Percentiles rank a stretch among this genome's conserved stretches.
phyloP scores from a whole-genome alignment of 2,329 filamentous ascomycete genomes.

The Fusarium albosuccineum region DNA sequence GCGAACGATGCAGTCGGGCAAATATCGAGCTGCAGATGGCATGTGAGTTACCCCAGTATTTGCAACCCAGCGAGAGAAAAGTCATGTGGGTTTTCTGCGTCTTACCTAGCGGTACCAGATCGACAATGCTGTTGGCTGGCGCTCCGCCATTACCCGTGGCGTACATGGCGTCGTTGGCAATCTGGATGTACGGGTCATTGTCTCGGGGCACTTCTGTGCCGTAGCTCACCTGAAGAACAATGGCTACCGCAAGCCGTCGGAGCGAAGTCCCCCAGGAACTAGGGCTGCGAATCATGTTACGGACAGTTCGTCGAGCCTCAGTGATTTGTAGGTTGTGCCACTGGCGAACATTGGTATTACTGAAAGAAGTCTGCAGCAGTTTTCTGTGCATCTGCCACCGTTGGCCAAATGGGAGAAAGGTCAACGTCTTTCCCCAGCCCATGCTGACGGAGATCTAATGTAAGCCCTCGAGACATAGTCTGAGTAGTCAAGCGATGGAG shows the following conservation, averaged over 20 bases:
- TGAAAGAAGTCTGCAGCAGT: constrained; percentile 58
- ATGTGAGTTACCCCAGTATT: constrained; percentile 14
- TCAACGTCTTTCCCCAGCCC: constrained; percentile 62
- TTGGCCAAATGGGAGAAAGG: constrained; percentile 58
- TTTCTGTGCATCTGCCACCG: constrained; percentile 59
- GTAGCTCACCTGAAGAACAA: constrained; percentile 51
- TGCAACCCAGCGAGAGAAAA: neutral
- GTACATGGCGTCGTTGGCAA: constrained; percentile 49
- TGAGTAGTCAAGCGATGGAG: neutral
- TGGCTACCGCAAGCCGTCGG: constrained; percentile 49
- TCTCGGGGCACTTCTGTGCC: constrained; percentile 47
- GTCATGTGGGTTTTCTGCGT: neutral
- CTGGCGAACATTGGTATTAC: constrained; percentile 50
- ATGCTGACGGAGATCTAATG: constrained; percentile 44
- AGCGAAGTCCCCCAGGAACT: constrained; percentile 45
- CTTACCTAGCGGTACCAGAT: constrained; percentile 58
- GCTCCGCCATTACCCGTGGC: constrained; percentile 50
- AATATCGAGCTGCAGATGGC: constrained; percentile 38
- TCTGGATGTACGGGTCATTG: constrained; percentile 48
- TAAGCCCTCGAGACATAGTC: neutral
- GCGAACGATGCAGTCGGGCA: constrained; percentile 47
- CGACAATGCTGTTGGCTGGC: constrained; percentile 55
- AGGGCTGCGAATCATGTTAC: constrained; percentile 37
- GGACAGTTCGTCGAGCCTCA: constrained; percentile 41
- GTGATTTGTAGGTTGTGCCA: constrained; percentile 45